Evolutionary conservation across 371 early-diverging fungal genomes (phyloP), one percentile per base, ranked within the genome.

Genomic region (Batkoa obscura): DNA sequence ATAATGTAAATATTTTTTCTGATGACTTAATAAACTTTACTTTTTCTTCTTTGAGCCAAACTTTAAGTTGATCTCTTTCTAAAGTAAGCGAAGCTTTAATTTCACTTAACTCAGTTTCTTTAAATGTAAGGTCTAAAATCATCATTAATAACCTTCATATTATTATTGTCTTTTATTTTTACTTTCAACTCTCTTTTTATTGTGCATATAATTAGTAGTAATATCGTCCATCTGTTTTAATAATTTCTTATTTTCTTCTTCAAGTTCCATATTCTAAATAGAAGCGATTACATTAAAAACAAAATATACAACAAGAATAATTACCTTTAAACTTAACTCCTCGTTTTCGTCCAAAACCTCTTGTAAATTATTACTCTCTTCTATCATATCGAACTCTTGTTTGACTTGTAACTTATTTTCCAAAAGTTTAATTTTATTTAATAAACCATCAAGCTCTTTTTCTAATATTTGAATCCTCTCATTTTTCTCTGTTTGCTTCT

Each of bases 31-130:
- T 13, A 13, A 47, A 13, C 8, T 47, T 17, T 47, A 47, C 47
- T 17, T 50, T 50, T 35, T 50, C 51, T 36, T 50, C 51, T 12
- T 50, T 35, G 12, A 50, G 34, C 51, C 51, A 50, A 9, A 30
- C 32, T 35, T 35, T 23, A 13, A 50, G 51, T 36, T 50, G 51
- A 6, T 50, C 34, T 13, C 51, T 17, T 35, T 50, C 51, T 35
- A 12, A 30, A 13, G 34, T 6, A 4, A 50, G 23, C 13, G 34
- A 31, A 6, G 17, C 32, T 17, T 30, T 6, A 34, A 5, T 50
- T 8, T 30, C 34, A 4, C 6, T 41, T 41, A 41, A 41, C n/a
- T 41, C n/a, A 41, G n/a, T n/a, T 41, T 41, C n/a, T 10, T n/a
- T 41, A 41, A n/a, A 8, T 10, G n/a, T 41, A 41, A 41, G n/a